Conservation (phyloP, 352 stramenopile genomes). For the Detonula confervacea region DNA sequence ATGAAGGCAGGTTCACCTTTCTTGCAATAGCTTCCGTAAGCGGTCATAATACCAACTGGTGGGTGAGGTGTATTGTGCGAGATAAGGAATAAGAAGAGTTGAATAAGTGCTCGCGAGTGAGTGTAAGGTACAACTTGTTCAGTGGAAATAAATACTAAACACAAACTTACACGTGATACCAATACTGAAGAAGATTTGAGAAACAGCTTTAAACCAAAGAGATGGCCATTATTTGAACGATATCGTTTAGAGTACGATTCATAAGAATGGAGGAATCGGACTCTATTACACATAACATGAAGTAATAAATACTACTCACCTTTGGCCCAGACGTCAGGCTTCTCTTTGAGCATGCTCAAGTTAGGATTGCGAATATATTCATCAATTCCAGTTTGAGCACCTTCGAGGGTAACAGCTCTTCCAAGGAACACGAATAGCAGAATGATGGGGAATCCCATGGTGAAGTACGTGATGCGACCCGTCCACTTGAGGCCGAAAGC, state of each 20-base stretch:
- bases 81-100: no score
- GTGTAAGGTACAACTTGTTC: no score
- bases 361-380: constrained; percentile 49
- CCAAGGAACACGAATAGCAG: constrained; percentile 69
- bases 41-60: constrained; percentile 68
- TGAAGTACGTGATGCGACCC: constrained; percentile 66
- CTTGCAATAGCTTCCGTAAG: constrained; percentile 58
- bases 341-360: constrained; percentile 41
- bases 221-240: no score
- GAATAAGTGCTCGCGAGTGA: no score
- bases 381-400: constrained; percentile 45
- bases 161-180: constrained; percentile 60
- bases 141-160: no score
- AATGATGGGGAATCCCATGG: constrained; percentile 67
- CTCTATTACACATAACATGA: no score
- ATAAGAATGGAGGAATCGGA: no score
- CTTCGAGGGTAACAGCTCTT: constrained; percentile 53
- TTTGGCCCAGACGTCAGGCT: constrained; percentile 17
- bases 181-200: constrained; percentile 80
- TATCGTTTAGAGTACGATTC: no score
- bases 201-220: constrained; percentile 53
- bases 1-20: constrained; percentile 45
- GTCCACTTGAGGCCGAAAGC: constrained; percentile 69
- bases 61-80: no score
- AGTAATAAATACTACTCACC: background rate